Evolutionary conservation across 345 rosid genomes (phyloP).

Genomic region (Salix udensis): DNA sequence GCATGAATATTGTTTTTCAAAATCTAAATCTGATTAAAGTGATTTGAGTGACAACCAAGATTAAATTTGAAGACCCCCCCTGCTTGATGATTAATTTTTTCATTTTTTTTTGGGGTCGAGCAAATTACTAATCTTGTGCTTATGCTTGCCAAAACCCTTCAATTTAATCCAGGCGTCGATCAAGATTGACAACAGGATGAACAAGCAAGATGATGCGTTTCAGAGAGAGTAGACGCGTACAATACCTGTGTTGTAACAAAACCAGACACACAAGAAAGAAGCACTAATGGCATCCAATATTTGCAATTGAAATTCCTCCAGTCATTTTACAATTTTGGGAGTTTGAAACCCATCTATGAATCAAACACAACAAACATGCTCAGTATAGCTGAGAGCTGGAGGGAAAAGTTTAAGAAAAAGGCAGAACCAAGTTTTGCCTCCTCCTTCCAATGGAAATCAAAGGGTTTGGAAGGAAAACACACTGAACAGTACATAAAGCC

Average conservation of each 20-base stretch:
- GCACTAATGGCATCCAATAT: conserved; percentile 3
- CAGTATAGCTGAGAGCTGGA: background rate
- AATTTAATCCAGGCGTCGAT: no score
- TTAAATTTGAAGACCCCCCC: no score
- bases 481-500: conserved; percentile 11
- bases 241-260: background rate
- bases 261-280: background rate
- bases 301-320: conserved; percentile 9
- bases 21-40: no score
- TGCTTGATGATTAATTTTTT: no score
- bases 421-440: background rate
- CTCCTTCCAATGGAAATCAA: conserved; percentile 6
- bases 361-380: conserved; percentile 15
- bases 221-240: background rate
- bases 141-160: no score
- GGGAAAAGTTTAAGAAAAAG: background rate
- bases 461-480: conserved; percentile 13
- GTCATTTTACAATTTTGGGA: conserved; percentile 15
- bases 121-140: no score
- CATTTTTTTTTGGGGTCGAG: no score
- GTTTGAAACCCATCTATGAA: conserved; percentile 7
- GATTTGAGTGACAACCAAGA: no score
- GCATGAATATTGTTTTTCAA: no score
- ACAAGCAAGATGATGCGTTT: background rate
- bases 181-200: background rate